phyloP scores from a whole-genome alignment of 2,329 filamentous ascomycete species.

The Xylaria sp. region DNA sequence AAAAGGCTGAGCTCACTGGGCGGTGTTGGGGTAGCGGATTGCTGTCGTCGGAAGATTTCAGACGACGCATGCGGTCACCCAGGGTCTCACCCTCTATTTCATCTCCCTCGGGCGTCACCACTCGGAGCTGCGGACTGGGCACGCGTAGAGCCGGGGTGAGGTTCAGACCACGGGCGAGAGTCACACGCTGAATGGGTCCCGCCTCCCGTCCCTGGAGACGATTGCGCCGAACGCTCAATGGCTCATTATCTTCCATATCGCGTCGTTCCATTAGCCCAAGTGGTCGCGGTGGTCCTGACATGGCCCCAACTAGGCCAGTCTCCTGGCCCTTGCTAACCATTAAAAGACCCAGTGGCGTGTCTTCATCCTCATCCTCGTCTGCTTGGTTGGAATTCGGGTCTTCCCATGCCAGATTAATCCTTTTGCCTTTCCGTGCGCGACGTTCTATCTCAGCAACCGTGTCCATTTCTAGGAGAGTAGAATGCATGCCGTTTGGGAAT shows the following conservation, averaged over 20 bases:
- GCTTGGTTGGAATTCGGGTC: conserved; percentile 45
- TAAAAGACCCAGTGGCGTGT: conserved; percentile 87
- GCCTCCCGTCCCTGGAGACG: conserved; percentile 73
- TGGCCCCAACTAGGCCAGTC: conserved; percentile 57
- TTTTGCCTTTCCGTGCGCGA: conserved; percentile 76
- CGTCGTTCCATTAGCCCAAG: conserved; percentile 81
- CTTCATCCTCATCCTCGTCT: conserved; percentile 54
- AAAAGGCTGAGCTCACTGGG: conserved; percentile 73
- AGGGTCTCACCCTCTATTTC: conserved; percentile 74
- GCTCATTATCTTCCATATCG: conserved; percentile 92
- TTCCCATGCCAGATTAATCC: conserved; percentile 92
- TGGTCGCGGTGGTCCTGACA: conserved; percentile 69
- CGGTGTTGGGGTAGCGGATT: conserved; percentile 62
- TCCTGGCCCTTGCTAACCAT: conserved; percentile 71
- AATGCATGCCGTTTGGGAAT: conserved; percentile 82
- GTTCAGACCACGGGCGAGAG: conserved; percentile 50
- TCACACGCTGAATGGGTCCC: conserved; percentile 56
- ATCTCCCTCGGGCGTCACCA: conserved; percentile 53
- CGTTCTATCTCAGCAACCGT: conserved; percentile 87
- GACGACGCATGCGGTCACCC: conserved; percentile 70
- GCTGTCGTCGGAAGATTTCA: conserved; percentile 66
- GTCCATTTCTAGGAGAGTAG: conserved; percentile 89
- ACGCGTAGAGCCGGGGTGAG: conserved; percentile 43
- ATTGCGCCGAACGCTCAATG: conserved; percentile 79
- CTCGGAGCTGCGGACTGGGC: conserved; percentile 48